A percentile compares a stretch with the other conserved stretches of the same genome.
These are phyloP conservation scores for Nosema granulosis DNA, from an alignment of 371 early-diverging fungal genomes.

Conservation along the genomic window DNA sequence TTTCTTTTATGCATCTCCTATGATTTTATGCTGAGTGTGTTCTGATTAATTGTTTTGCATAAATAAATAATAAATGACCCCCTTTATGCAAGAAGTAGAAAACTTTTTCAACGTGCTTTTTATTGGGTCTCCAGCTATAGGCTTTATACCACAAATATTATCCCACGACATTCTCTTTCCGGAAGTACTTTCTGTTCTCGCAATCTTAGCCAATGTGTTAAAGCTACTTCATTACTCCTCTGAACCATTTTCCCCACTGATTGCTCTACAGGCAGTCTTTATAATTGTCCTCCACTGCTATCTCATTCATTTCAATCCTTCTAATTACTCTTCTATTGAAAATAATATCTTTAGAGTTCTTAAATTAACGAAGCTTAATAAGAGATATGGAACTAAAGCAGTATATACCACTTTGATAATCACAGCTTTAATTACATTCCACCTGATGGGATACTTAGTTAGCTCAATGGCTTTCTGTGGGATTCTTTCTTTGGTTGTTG, in stretches of 20 bases:
- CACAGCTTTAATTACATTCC: neutral
- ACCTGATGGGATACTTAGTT: conserved; percentile 4
- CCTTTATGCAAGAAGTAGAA: conserved; percentile 14
- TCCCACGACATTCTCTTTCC: conserved; percentile 43
- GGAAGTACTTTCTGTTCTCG: conserved; percentile 52
- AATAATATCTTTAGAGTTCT: conserved; percentile 40
- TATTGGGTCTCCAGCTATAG: conserved; percentile 56
- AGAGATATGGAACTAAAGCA: conserved; percentile 25
- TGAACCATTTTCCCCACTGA: conserved; percentile 3
- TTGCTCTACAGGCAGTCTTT: conserved; percentile 51
- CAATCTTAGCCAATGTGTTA: conserved; percentile 50
- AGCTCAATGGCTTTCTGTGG: conserved; percentile 34
- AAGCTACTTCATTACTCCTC: conserved; percentile 52
- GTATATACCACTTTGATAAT: neutral
- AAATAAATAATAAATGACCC: no score
- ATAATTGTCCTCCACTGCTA: conserved; percentile 51
- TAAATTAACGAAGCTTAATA: neutral
- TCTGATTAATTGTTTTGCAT: no score
- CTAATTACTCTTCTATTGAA: conserved; percentile 34
- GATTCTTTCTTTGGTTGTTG: conserved; percentile 42
- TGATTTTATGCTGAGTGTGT: no score
- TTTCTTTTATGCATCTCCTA: no score
- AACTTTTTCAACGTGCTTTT: conserved; percentile 29
- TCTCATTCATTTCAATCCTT: conserved; percentile 48
- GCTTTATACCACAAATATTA: conserved; percentile 62